Percentiles rank a stretch among this genome's conserved stretches.
Conservation (phyloP, 2,329 filamentous ascomycete species). For the Penicillium griseofulvum region DNA sequence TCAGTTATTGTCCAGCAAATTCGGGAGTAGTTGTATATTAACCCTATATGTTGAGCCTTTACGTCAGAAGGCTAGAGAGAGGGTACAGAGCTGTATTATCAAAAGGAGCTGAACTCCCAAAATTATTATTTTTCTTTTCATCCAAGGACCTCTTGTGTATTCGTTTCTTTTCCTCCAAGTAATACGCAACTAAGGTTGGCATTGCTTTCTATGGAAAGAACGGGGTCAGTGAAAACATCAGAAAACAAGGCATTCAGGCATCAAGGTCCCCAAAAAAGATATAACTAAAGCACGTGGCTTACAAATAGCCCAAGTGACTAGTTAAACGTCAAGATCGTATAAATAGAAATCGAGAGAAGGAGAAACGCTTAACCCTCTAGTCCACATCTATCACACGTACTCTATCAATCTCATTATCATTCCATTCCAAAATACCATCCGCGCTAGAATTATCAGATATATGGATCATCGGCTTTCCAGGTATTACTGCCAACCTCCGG, state of each 20-base stretch:
- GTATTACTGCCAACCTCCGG: slow-evolving; percentile 8
- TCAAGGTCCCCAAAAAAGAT: too few relatives aligned
- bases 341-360: too few relatives aligned
- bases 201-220: too few relatives aligned
- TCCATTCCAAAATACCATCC: slow-evolving; percentile 1
- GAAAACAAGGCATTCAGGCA: too few relatives aligned
- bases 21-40: background rate
- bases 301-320: too few relatives aligned
- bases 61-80: background rate
- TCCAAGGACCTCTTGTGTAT: background rate
- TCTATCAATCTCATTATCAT: background rate
- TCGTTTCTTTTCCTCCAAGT: background rate
- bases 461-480: slow-evolving; percentile 6
- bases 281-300: too few relatives aligned
- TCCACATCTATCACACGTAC: background rate
- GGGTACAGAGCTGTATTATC: background rate
- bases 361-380: too few relatives aligned
- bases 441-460: slow-evolving; percentile 8
- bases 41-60: too few relatives aligned
- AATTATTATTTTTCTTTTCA: background rate
- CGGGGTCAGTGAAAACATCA: too few relatives aligned
- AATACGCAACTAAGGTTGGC: too few relatives aligned
- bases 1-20: slow-evolving; percentile 11
- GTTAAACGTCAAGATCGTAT: too few relatives aligned
- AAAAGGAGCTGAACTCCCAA: background rate